Evolutionary conservation across 148 eudicot species (phyloP), one percentile per base, ranked within the genome.

Genomic region (Amaranthus hypochondriacus): DNA sequence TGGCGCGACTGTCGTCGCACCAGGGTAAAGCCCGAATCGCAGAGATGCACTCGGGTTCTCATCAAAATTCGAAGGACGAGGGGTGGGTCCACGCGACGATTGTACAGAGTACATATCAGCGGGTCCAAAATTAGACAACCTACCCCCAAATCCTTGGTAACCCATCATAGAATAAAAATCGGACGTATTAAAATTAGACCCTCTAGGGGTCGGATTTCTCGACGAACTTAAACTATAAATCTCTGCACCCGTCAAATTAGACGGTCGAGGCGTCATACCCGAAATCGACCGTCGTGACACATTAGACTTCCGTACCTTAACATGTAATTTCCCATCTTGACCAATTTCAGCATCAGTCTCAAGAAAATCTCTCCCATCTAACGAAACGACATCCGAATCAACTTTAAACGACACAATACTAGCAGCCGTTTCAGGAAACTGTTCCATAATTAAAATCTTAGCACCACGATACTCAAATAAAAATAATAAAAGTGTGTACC

Each of bases 91-190:
- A 5, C 92, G 69, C 0, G 97, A 89, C 7, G 97, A 89, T 8
- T 89, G 97, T 15, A 91, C 87, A 0, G 97, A 88, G 71, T 88
- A 89, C 80, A 86, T 50, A 21, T 92, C 98, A 0, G 87, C 91
- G 0, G 92, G 85, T 3, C 92, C 93, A 46, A 89, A 93, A 72
- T 89, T 93, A 1, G 98, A 93, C 4, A 86, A 12, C 60, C 98
- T 68, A 3, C 90, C 89, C 4, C 85, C 84, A 66, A 92, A 83
- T 6, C 79, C 84, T 9, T 74, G 66, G 15, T 73, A 76, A 9
- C 92, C 96, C 96, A 92, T 92, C 96, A 93, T 93, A 28, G 94
- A 89, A 72, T 90, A 93, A 49, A 93, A 93, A 73, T 93, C 98
- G 0, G 89, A 74, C 48, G 89, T 86, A 68, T 90, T 93, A 48